Conservation (phyloP, 768 basidiomycete genomes). For the Mycena filopes region DNA sequence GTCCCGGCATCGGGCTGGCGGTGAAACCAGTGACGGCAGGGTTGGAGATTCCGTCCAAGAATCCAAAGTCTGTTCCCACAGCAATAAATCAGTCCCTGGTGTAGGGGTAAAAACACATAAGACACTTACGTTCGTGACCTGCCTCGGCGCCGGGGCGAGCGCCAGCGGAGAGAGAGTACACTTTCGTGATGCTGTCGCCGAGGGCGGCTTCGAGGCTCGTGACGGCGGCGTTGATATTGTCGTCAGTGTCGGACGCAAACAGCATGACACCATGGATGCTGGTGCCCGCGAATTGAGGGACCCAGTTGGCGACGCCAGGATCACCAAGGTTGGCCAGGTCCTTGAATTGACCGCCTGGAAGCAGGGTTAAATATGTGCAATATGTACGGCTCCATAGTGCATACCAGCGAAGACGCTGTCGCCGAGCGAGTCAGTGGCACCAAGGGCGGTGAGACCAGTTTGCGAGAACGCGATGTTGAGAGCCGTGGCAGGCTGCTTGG, state of each 20-base stretch:
- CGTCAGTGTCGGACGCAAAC: constrained; percentile 28
- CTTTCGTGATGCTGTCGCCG: constrained; percentile 29
- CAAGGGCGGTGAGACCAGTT: constrained; percentile 15
- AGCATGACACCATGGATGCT: constrained; percentile 34
- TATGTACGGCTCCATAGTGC: no score
- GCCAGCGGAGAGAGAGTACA: constrained; percentile 31
- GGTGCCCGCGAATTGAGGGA: constrained; percentile 24
- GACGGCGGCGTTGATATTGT: constrained; percentile 28
- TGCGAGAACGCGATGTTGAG: constrained; percentile 38
- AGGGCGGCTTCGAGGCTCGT: constrained; percentile 23
- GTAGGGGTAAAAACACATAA: constrained; percentile 8
- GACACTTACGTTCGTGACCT: constrained; percentile 41
- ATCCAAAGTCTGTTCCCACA: constrained; percentile 35
- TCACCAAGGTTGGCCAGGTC: constrained; percentile 7
- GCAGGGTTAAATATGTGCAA: no score
- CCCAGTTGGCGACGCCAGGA: constrained; percentile 25
- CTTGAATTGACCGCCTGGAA: constrained; percentile 7
- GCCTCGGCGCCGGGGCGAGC: constrained; percentile 37
- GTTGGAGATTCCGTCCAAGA: constrained; percentile 26
- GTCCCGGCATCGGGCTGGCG: constrained; percentile 26
- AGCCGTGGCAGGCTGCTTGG: constrained; percentile 41
- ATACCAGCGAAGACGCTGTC: constrained; percentile 11
- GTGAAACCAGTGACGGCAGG: constrained; percentile 31
- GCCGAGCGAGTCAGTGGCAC: constrained; percentile 14
- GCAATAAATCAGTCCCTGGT: constrained; percentile 25